Evolutionary conservation across 495 filamentous ascomycete species (phyloP), one percentile per base, ranked within the genome.

Genomic region (Hypomontagnella submonticulosa): DNA sequence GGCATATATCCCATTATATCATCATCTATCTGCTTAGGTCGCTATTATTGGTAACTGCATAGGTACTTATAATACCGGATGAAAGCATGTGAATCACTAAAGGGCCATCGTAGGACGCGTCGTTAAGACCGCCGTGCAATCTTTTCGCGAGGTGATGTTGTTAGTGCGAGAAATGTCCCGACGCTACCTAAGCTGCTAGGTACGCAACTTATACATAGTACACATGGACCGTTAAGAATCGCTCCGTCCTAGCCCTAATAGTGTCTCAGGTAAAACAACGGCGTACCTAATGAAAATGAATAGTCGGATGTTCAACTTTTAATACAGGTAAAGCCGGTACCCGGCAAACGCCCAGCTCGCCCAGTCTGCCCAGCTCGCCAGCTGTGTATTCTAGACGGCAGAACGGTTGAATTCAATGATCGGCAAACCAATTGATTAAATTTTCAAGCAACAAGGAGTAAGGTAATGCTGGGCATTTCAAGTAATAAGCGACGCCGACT

Each of bases 331-430:
- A 6, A 27, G n/a, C 23, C 23, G 23, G 23, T 27, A 27, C 23
- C 6, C 6, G 23, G 6, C 23, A 27, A 27, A 27, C 23, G 23
- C 23, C 23, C 23, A 27, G 23, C 23, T 27, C 23, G 23, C 27
- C 12, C 12, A 11, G n/a, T 4, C n/a, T 51, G 10, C 13, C 13
- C n/a, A 30, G 5, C 4, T 11, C 1, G 10, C 5, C n/a, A 41
- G 36, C 33, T 42, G 53, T n/a, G 6, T 11, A 23, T 3, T 41
- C 41, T n/a, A 41, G 23, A 43, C 47, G 47, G 54, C 32, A 59
- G 47, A 65, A 53, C 41, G 61, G 61, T 53, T 53, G 61, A 65
- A 65, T 65, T 58, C 48, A 42, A 65, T 34, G 61, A 65, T 65
- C 61, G 48, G 15, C 61, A 54, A 27, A 1, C 12, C n/a, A 42